Base-by-base conservation (phyloP, 352 stramenopile species). In the Phytopythium helicoides region DNA sequence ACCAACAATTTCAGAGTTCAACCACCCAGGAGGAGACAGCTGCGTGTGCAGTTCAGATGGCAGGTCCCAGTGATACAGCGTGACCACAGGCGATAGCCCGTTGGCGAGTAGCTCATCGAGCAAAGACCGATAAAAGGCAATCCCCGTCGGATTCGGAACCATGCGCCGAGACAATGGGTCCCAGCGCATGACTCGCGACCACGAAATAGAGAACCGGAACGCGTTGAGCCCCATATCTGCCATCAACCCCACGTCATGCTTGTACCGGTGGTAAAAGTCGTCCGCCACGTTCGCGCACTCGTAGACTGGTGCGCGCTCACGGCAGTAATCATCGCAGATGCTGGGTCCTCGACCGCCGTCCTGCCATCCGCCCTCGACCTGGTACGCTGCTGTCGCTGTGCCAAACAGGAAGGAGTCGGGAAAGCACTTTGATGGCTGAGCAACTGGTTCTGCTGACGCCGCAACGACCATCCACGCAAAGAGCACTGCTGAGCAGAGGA, bases 41-140 rank as follows among this genome's bases (percentile, higher is more conserved):
- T 85, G 61, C 25, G 84, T 76, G 56, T 97, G 64, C 14, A 98
- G 59, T 35, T 58, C 55, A 39, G 92, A 73, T n/a, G 95, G 95
- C 19, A 98, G 57, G 67, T 98, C 93, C 93, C 93, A 98, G 67
- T 98, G 93, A 62, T 96, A 98, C 8, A 98, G 65, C 11, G 89
- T 98, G 3, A 97, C 73, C 40, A 94, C 78, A 22, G 95, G 92
- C 47, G 78, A 68, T 47, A 98, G 97, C 55, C 71, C 71, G 25
- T 66, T 68, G 21, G 54, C 64, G 25, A 88, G 36, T 15, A 98
- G 62, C 45, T 72, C 67, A 62, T 97, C 71, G 56, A 98, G 92
- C 10, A 98, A 56, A 14, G 71, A 52, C 58, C 95, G 86, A 77
- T 98, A 98, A 71, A 97, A 97, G 1, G 62, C 57, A 37, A 98